Evolutionary conservation across 1,139 yeast species (phyloP).

Genomic region (Yamadazyma oceani): DNA sequence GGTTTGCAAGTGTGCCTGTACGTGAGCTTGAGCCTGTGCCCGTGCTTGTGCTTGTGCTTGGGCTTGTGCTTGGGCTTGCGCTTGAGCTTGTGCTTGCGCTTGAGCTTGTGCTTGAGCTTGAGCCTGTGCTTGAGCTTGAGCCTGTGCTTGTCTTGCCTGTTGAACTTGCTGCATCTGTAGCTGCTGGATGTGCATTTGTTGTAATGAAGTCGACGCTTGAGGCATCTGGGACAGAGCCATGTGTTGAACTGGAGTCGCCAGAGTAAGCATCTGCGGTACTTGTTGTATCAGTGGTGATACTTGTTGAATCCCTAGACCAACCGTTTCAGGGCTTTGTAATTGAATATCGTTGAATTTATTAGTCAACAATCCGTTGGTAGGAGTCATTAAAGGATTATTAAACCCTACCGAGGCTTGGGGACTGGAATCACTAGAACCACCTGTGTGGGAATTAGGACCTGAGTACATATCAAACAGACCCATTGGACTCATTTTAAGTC

Average conservation of each 20-base stretch:
- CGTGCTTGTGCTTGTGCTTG: too few species aligned
- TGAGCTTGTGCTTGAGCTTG: neutral
- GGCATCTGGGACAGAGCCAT: neutral
- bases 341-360: slow-evolving; percentile 1
- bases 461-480: neutral
- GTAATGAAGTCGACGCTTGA: neutral
- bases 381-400: slow-evolving; percentile 2
- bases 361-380: neutral
- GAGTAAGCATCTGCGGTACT: neutral
- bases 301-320: slow-evolving; percentile 1
- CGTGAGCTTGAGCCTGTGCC: too few species aligned
- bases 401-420: neutral
- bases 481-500: neutral
- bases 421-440: too few species aligned
- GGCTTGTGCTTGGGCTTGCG: neutral
- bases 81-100: neutral
- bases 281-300: neutral
- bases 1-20: too few species aligned
- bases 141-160: slow-evolving; percentile 3
- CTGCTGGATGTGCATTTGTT: too few species aligned
- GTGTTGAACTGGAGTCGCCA: too few species aligned
- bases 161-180: neutral
- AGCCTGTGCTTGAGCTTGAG: slow-evolving; percentile 7
- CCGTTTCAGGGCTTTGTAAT: neutral
- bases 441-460: neutral